Conservation (phyloP, 2,329 filamentous ascomycete species). For the Colletotrichum navitas region DNA sequence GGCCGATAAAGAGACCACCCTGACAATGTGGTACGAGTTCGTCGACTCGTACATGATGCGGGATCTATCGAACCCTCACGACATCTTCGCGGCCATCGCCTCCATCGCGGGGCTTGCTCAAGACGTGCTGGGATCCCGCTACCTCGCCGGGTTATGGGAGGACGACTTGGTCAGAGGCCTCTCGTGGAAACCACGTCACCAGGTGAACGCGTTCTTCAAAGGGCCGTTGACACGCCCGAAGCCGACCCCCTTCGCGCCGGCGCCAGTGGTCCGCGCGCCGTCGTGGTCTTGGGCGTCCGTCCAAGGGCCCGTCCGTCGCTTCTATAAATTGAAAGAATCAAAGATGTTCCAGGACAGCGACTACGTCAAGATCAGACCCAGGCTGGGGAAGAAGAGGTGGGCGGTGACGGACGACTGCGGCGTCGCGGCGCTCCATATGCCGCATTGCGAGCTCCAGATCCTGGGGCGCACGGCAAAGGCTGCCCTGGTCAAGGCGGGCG, state of each 20-base stretch:
- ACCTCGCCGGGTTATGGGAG: slow-evolving; percentile 27
- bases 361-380: slow-evolving; percentile 11
- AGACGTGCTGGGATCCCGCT: slow-evolving; percentile 7
- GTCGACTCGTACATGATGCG: slow-evolving; percentile 4
- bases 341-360: background rate
- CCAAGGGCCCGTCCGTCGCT: background rate
- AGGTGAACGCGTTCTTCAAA: slow-evolving; percentile 1
- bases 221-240: slow-evolving; percentile 11
- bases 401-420: slow-evolving; percentile 7
- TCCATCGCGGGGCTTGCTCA: slow-evolving; percentile 27
- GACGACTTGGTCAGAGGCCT: slow-evolving; percentile 23
- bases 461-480: background rate
- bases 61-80: slow-evolving; percentile 25
- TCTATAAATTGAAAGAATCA: slow-evolving; percentile 1
- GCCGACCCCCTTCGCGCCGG: slow-evolving; percentile 8
- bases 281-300: slow-evolving; percentile 34
- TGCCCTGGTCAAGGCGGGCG: background rate
- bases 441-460: slow-evolving; percentile 12
- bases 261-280: slow-evolving; percentile 23
- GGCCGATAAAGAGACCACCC: slow-evolving; percentile 8
- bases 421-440: slow-evolving; percentile 16
- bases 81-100: slow-evolving; percentile 31
- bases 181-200: slow-evolving; percentile 23
- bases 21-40: slow-evolving; percentile 17
- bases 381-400: background rate